phyloP scores from a whole-genome alignment of 768 basidiomycete genomes.

The Kwoniella dendrophila region DNA sequence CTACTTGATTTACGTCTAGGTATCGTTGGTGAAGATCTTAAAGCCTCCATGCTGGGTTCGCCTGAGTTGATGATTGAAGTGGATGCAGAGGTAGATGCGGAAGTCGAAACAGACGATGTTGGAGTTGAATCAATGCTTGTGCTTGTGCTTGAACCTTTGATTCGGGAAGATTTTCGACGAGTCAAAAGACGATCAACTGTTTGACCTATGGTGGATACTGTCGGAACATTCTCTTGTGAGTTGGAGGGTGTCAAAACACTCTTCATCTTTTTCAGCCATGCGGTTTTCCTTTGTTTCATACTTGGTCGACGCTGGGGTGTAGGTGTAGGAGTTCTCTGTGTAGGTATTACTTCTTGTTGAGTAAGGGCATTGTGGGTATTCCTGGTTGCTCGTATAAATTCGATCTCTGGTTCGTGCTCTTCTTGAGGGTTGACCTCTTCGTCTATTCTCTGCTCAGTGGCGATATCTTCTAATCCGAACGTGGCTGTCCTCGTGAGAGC shows the following conservation, averaged over 20 bases:
- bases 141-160: not conserved
- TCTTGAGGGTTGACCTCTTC: not conserved
- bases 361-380: no score
- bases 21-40: not conserved
- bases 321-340: not conserved
- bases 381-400: not conserved
- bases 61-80: not conserved
- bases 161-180: not conserved
- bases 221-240: not conserved
- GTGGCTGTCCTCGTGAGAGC: constrained; percentile 16
- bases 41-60: constrained; percentile 1
- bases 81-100: no score
- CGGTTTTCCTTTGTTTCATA: not conserved
- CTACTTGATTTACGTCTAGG: constrained; percentile 2
- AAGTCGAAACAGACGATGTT: no score
- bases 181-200: constrained; percentile 1
- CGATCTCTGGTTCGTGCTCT: not conserved
- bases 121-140: not conserved
- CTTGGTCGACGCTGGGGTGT: constrained; percentile 2
- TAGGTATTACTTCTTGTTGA: not conserved
- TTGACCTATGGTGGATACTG: not conserved
- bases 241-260: constrained; percentile 1
- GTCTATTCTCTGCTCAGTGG: constrained; percentile 10
- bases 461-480: constrained; percentile 14
- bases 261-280: constrained; percentile 6